Conservation (phyloP, 2,329 filamentous ascomycete genomes). For the Clathrospora elynae region DNA sequence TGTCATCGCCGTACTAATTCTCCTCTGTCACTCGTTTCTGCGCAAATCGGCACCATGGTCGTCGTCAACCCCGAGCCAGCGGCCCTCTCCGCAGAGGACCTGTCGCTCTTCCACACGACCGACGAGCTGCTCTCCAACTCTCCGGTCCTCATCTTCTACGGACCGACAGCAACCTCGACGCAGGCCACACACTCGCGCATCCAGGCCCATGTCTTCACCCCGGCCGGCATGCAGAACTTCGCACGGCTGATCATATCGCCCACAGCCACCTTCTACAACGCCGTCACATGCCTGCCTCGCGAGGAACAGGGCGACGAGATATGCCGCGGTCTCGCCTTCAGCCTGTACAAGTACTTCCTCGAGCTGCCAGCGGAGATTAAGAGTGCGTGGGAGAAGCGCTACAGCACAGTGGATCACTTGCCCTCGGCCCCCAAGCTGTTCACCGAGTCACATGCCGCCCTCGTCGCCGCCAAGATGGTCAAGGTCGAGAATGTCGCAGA, state of each 20-base stretch:
- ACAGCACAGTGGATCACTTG: slow-evolving; percentile 60
- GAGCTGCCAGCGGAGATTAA: slow-evolving; percentile 82
- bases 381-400: slow-evolving; percentile 64
- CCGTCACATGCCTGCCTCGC: slow-evolving; percentile 85
- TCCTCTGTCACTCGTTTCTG: slow-evolving; percentile 39
- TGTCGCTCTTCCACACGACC: slow-evolving; percentile 86
- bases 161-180: slow-evolving; percentile 86
- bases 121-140: slow-evolving; percentile 82
- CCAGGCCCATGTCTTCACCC: slow-evolving; percentile 88
- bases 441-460: slow-evolving; percentile 88
- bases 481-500: slow-evolving; percentile 77
- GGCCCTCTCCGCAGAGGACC: slow-evolving; percentile 75
- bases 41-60: slow-evolving; percentile 69
- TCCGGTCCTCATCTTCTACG: slow-evolving; percentile 88
- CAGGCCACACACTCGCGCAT: slow-evolving; percentile 89
- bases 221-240: slow-evolving; percentile 87
- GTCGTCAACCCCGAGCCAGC: slow-evolving; percentile 77
- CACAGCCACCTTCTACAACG: slow-evolving; percentile 86
- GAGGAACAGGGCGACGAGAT: slow-evolving; percentile 96
- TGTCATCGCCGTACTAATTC: slow-evolving; percentile 26
- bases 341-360: slow-evolving; percentile 89
- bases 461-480: slow-evolving; percentile 83
- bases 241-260: slow-evolving; percentile 91
- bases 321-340: slow-evolving; percentile 88
- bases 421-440: slow-evolving; percentile 74